Conservation (phyloP, 768 basidiomycete genomes). For the Pleurotus sapidus region DNA sequence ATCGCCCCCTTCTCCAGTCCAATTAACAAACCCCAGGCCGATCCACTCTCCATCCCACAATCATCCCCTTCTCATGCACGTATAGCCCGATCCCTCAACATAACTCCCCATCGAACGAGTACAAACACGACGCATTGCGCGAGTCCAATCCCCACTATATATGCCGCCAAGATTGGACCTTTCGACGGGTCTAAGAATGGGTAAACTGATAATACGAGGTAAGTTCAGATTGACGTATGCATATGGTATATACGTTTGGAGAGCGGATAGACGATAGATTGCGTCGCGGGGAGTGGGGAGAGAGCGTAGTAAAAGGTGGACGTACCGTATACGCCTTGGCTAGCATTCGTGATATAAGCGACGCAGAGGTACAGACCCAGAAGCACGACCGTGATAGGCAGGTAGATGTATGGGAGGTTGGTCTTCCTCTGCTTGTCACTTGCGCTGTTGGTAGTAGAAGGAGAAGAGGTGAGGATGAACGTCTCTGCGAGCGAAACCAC, state of each 20-base stretch:
- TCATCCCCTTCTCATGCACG: too few species aligned
- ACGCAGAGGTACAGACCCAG: conserved; percentile 60
- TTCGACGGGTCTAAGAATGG: conserved; percentile 56
- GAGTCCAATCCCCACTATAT: conserved; percentile 57
- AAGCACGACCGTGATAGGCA: conserved; percentile 44
- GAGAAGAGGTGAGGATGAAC: conserved; percentile 42
- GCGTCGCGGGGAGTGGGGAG: background rate
- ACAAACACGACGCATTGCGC: conserved; percentile 52
- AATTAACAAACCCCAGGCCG: too few species aligned
- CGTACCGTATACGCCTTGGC: conserved; percentile 66
- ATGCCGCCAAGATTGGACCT: conserved; percentile 48
- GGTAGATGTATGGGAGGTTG: conserved; percentile 43
- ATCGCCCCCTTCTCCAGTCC: too few species aligned
- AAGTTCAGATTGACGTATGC: background rate
- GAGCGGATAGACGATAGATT: background rate
- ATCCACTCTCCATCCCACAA: too few species aligned
- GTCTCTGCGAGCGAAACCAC: conserved; percentile 58
- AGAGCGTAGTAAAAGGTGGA: conserved; percentile 8
- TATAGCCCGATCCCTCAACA: too few species aligned
- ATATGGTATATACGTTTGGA: background rate
- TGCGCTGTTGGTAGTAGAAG: conserved; percentile 21
- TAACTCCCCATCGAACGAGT: conserved; percentile 29
- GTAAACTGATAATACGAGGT: conserved; percentile 44
- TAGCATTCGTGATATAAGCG: conserved; percentile 62
- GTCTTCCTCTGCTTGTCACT: too few species aligned